These are phyloP conservation scores for Metschnikowia rubicola DNA, from an alignment of 805 yeast species.

Conservation along the genomic window DNA sequence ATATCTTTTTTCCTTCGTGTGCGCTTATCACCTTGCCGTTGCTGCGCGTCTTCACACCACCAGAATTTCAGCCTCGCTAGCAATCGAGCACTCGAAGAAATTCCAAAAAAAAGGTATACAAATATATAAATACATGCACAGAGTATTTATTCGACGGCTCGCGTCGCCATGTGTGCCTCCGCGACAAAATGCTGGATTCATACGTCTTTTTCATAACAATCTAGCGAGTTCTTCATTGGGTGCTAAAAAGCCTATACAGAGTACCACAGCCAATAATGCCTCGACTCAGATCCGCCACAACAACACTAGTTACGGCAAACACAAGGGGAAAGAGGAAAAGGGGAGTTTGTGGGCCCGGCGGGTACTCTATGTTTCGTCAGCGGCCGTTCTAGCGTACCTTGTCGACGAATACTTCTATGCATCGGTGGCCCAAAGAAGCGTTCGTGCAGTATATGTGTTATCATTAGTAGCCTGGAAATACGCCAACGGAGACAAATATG, in stretches of 20 bases:
- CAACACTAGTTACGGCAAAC: not conserved
- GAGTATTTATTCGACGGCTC: not conserved
- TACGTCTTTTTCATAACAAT: no score
- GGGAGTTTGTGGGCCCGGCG: not conserved
- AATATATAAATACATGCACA: not conserved
- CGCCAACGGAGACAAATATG: conserved; percentile 39
- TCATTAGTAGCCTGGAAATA: conserved; percentile 58
- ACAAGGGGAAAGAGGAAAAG: not conserved
- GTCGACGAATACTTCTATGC: conserved; percentile 41
- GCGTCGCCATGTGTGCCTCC: no score
- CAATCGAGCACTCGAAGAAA: not conserved
- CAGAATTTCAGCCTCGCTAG: not conserved
- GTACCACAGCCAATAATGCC: no score
- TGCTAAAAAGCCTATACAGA: no score
- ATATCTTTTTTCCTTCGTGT: not conserved
- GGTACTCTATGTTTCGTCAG: not conserved
- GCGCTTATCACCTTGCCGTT: not conserved
- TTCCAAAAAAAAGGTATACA: no score
- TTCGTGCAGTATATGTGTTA: conserved; percentile 47
- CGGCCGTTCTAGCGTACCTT: conserved; percentile 19
- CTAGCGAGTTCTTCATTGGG: no score
- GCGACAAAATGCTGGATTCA: no score
- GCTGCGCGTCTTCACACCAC: not conserved
- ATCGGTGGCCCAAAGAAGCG: conserved; percentile 51
- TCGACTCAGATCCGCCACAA: not conserved